phyloP scores from a whole-genome alignment of 2,329 filamentous ascomycete species.

The Trichophaea hybrida region DNA sequence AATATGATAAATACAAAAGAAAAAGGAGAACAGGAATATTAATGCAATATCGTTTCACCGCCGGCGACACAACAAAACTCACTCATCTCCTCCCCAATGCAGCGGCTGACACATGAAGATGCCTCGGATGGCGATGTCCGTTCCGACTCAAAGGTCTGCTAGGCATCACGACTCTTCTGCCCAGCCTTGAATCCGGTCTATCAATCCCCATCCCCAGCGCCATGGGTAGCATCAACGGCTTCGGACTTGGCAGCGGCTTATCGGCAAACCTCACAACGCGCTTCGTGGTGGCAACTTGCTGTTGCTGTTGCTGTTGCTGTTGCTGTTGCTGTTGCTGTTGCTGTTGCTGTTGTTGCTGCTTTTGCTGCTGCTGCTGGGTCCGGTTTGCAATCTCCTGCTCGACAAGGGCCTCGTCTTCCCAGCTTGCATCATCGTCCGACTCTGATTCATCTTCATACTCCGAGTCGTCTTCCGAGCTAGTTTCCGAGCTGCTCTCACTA shows the following conservation, averaged over 20 bases:
- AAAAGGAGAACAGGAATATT: background rate
- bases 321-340: background rate
- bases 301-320: background rate
- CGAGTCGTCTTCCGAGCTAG: background rate
- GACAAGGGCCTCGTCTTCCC: constrained; percentile 22
- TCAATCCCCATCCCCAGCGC: constrained; percentile 14
- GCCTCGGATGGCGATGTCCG: constrained; percentile 3
- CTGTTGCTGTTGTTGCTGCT: background rate
- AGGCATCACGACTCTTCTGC: constrained; percentile 14
- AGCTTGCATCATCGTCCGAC: constrained; percentile 15
- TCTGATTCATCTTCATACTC: constrained; percentile 8
- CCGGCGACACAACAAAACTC: background rate
- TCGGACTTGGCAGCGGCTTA: constrained; percentile 9
- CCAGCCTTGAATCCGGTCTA: constrained; percentile 16
- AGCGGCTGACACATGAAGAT: background rate
- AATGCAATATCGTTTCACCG: background rate
- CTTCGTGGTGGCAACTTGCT: background rate
- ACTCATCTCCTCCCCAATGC: background rate
- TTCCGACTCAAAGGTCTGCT: constrained; percentile 17
- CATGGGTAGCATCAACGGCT: background rate
- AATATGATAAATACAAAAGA: background rate
- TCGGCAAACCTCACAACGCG: constrained; percentile 20
- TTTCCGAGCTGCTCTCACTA: background rate
- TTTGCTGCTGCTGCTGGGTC: background rate
- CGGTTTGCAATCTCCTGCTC: constrained; percentile 9